Evolutionary conservation across 2,329 filamentous ascomycete genomes (phyloP), one percentile per base, ranked within the genome.

Genomic region (Daldinia sp.): DNA sequence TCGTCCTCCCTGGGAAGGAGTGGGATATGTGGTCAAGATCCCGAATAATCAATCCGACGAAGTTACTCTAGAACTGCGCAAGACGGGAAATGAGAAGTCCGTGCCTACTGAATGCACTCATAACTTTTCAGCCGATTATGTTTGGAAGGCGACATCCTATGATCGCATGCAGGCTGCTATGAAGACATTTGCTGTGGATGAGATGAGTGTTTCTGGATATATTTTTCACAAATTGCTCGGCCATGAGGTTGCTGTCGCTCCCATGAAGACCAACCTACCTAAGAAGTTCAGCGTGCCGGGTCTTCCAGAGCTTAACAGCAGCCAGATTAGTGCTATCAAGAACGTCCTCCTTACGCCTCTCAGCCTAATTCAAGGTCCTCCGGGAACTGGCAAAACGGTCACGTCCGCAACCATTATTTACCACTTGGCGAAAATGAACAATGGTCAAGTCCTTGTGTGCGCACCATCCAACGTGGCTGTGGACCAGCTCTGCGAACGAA

Each of bases 71-170:
- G 96, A 99, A 80, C 83, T 99, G 78, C 92, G 96, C 73, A 93
- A 96, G 76, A 95, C 96, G 70, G 94, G 93, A 69, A 97, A 97
- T 78, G 94, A 98, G 83, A 98, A 98, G 81, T 93, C 92, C 30
- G 93, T 98, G 0, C 96, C 96, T 0, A 97, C 93, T 0, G 95
- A 99, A 76, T 96, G 95, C 80, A 97, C 95, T 0, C 93, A 97
- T 82, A 97, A 98, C 80, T 99, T 99, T 82, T 97, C 94, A 15
- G 96, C 95, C 72, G 96, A 99, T 79, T 99, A 99, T 77, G 96
- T 99, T 63, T 99, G 96, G 96, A 99, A 99, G 80, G 96, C 97
- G 13, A 99, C 97, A 0, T 98, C 95, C 0, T 99, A 99, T 79
- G 96, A 99, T 78, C 94, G 96, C 71, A 99, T 99, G 96, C 96